phyloP scores from a whole-genome alignment of 768 basidiomycete species.

The Artomyces pyxidatus region DNA sequence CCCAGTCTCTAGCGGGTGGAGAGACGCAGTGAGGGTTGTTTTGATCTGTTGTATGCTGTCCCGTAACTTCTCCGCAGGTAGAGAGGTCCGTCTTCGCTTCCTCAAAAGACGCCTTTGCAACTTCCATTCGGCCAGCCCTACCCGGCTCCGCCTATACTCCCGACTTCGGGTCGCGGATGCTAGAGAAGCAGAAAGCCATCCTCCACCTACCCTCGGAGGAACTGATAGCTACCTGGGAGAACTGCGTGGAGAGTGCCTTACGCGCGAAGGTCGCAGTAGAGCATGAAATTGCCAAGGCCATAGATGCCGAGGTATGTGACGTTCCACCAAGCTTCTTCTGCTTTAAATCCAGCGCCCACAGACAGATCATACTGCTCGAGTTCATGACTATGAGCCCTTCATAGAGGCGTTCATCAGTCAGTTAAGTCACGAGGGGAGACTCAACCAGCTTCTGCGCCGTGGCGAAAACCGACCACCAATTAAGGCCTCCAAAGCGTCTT shows the following conservation, averaged over 20 bases:
- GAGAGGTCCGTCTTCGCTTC: conserved; percentile 36
- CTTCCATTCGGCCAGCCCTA: no score
- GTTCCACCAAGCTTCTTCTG: background rate
- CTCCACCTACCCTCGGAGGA: conserved; percentile 33
- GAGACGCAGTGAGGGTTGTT: conserved; percentile 28
- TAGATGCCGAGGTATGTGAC: conserved; percentile 35
- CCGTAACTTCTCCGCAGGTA: no score
- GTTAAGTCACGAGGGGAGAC: conserved; percentile 38
- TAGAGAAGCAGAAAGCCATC: conserved; percentile 36
- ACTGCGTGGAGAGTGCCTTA: conserved; percentile 34
- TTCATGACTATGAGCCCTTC: conserved; percentile 59
- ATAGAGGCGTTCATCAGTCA: conserved; percentile 35
- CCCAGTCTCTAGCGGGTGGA: conserved; percentile 26
- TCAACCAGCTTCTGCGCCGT: conserved; percentile 33
- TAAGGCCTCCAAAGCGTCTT: no score
- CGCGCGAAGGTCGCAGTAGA: conserved; percentile 33
- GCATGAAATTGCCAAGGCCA: conserved; percentile 41
- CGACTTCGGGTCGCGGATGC: conserved; percentile 38
- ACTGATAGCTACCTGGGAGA: conserved; percentile 38
- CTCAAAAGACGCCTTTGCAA: no score
- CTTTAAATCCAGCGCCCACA: conserved; percentile 15
- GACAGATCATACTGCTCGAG: conserved; percentile 51
- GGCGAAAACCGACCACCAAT: background rate
- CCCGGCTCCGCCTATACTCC: conserved; percentile 24
- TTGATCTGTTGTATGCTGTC: no score